A percentile compares a stretch with the other conserved stretches of the same genome.
Evolutionary conservation across 176 grass and related monocot genomes (phyloP).

Genomic region (Zoysia pacifica): DNA sequence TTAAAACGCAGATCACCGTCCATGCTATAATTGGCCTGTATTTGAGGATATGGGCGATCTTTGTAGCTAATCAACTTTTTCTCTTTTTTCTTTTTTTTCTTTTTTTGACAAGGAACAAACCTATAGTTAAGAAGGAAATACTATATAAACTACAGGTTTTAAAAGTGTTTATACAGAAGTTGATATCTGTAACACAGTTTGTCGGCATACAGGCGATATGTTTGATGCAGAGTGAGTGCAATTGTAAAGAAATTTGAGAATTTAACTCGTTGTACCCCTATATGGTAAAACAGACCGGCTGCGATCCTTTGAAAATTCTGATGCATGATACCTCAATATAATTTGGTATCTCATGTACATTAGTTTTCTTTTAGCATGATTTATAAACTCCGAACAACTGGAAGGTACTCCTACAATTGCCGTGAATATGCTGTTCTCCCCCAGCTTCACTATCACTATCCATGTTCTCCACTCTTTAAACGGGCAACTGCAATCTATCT

Average conservation of each 20-base stretch:
- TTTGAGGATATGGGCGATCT: neutral
- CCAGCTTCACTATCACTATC: neutral
- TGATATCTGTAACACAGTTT: neutral
- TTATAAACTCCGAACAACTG: neutral
- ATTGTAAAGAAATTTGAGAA: neutral
- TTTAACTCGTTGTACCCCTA: neutral
- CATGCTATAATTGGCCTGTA: neutral
- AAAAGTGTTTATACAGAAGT: neutral
- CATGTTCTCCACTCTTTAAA: neutral
- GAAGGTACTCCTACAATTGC: neutral
- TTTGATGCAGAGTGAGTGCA: constrained; percentile 30
- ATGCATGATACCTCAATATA: neutral
- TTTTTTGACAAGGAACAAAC: neutral
- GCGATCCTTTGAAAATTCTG: neutral
- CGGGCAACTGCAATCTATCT: neutral
- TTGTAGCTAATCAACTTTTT: neutral
- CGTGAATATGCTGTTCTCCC: neutral
- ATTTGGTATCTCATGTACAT: neutral
- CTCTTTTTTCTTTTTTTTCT: neutral
- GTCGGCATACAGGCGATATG: neutral
- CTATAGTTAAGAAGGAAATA: neutral
- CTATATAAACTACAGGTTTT: neutral
- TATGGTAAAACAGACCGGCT: neutral
- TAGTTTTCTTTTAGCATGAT: neutral
- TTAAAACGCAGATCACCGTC: constrained; percentile 15